Evolutionary conservation across 768 basidiomycete genomes (phyloP).

Genomic region (Amanita inopinata): DNA sequence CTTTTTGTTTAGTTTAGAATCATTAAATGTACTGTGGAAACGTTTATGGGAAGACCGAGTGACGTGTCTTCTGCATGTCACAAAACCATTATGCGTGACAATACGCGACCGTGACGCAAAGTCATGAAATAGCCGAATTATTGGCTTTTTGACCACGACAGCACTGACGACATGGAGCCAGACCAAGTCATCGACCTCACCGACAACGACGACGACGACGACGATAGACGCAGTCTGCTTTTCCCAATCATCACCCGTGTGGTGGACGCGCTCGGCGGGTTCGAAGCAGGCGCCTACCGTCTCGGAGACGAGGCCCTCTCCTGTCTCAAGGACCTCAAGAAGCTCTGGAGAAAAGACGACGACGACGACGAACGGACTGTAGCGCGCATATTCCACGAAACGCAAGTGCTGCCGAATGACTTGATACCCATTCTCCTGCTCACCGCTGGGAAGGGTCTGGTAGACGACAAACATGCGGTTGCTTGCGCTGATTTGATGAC

Average conservation of each 20-base stretch:
- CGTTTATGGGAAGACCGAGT: too few relatives aligned
- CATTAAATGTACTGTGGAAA: too few relatives aligned
- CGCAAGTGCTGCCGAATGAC: conserved; percentile 81
- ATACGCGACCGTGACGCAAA: conserved; percentile 7
- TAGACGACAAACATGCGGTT: conserved; percentile 78
- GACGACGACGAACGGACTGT: conserved; percentile 95
- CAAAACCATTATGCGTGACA: conserved; percentile 5
- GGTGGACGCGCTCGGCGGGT: conserved; percentile 73
- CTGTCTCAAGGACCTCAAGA: conserved; percentile 91
- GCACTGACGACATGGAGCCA: conserved; percentile 2
- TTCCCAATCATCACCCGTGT: conserved; percentile 64
- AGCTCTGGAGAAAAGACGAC: conserved; percentile 93
- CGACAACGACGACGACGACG: conserved; percentile 19
- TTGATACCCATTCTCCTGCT: conserved; percentile 76
- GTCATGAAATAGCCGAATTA: not conserved
- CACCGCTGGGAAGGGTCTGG: conserved; percentile 67
- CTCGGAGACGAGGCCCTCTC: conserved; percentile 77
- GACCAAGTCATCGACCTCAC: conserved; percentile 22
- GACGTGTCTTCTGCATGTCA: not conserved
- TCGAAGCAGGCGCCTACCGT: conserved; percentile 55
- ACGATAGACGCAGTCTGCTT: conserved; percentile 44
- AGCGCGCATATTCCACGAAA: conserved; percentile 85
- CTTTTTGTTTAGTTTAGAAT: too few relatives aligned
- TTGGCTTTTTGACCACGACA: not conserved
- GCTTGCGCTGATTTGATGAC: conserved; percentile 84